phyloP scores from a whole-genome alignment of 495 filamentous ascomycete genomes.

The Penicillium maclennaniae region DNA sequence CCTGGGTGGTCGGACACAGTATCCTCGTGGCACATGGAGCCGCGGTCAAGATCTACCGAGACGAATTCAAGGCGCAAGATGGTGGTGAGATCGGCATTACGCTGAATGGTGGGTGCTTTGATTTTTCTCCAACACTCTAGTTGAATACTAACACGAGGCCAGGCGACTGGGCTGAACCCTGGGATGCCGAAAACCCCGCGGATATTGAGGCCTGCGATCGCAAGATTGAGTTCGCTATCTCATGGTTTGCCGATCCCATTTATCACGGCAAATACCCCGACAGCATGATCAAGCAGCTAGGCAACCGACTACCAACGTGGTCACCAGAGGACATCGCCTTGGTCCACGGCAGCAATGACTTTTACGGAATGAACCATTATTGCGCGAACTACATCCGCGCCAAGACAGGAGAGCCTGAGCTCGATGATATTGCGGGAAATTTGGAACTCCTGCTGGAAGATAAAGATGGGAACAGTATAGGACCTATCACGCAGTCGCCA shows the following conservation, averaged over 20 bases:
- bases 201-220: constrained; percentile 50
- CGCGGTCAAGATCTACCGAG: constrained; percentile 50
- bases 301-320: constrained; percentile 63
- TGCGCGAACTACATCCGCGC: constrained; percentile 78
- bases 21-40: constrained; percentile 48
- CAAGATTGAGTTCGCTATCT: constrained; percentile 53
- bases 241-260: constrained; percentile 67
- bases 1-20: constrained; percentile 50
- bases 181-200: constrained; percentile 45
- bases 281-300: constrained; percentile 70
- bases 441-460: constrained; percentile 62
- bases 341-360: constrained; percentile 72
- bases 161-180: constrained; percentile 62
- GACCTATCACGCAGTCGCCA: constrained; percentile 69
- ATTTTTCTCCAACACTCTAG: neutral
- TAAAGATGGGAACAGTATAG: constrained; percentile 66
- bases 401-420: constrained; percentile 52
- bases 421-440: constrained; percentile 67
- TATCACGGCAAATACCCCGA: constrained; percentile 74
- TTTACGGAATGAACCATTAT: constrained; percentile 86
- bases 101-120: constrained; percentile 44
- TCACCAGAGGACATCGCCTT: constrained; percentile 61
- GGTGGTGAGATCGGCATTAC: constrained; percentile 52
- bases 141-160: neutral
- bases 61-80: constrained; percentile 46